Base-by-base conservation (phyloP, 169 alveolate species). In the Cryptosporidium andersoni region DNA sequence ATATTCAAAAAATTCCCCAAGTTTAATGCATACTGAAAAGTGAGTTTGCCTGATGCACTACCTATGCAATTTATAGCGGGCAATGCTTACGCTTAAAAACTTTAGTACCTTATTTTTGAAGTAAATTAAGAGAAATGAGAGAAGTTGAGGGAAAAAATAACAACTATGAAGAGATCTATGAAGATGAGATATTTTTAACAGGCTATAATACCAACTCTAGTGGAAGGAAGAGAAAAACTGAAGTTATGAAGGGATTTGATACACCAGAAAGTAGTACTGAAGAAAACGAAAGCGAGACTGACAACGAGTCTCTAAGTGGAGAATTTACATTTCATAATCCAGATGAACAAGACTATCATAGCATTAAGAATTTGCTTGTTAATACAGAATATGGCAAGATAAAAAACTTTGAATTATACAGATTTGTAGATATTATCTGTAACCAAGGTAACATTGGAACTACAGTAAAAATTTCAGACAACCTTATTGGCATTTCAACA, bases 381-480 rank as follows among this genome's bases (percentile, higher is more conserved):
- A 42, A 39, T 52, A 47, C 85, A 1, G 64, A 74, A 58, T 74
- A 74, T 45, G 14, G 39, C 36, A 56, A 40, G 16, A 56, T 74
- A n/a, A 74, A 74, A 43, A 42, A 55, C 9, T 40, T 74, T 34
- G 34, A 58, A 11, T 56, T 74, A 58, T 68, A 74, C 25, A 68
- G 60, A 49, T 74, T 74, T n/a, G 85, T 74, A 37, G 85, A 74
- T 60, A 36, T 58, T 8, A 74, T 74, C 16, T 74, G 85, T 74
- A 74, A 74, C 47, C 85, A 74, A 60, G 85, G 85, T 5, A 74
- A 74, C 40, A 74, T 74, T 43, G 85, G 85, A 58, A 74, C 85
- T 37, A 74, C 85, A 3, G 68, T 74, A 45, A 36, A 62, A 11
- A 74, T 74, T 45, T 74, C 85, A 37, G 68, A 42, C 6, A 55